Evolutionary conservation across 2,329 filamentous ascomycete species (phyloP).

Genomic region (Calonectria naviculata): DNA sequence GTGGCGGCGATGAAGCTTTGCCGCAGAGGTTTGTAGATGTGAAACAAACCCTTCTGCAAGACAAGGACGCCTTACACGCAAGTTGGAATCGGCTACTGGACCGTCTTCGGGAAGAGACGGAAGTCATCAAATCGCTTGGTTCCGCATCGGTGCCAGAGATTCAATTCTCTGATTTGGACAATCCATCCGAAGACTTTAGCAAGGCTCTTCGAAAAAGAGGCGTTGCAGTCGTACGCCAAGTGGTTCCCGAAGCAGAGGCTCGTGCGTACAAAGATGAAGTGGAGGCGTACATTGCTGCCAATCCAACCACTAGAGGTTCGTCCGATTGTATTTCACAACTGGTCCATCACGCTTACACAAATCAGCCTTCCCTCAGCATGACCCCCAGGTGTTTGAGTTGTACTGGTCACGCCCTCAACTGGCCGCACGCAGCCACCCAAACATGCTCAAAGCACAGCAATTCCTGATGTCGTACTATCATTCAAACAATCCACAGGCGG

Average conservation of each 20-base stretch:
- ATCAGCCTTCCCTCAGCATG: not conserved
- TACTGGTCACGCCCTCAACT: constrained; percentile 14
- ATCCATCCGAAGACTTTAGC: not conserved
- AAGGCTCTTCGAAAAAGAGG: not conserved
- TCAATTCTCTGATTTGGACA: not conserved
- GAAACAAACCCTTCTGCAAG: not conserved
- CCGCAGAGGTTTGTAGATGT: constrained; percentile 1
- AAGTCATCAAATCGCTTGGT: constrained; percentile 1
- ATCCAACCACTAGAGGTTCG: constrained; percentile 4
- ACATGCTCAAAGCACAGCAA: constrained; percentile 20
- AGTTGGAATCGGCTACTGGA: constrained; percentile 7
- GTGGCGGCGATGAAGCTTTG: not conserved
- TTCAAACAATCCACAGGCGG: not conserved
- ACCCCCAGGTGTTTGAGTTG: constrained; percentile 6
- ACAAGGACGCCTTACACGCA: not conserved
- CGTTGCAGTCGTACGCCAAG: constrained; percentile 3
- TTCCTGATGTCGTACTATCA: constrained; percentile 23
- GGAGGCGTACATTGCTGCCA: constrained; percentile 8
- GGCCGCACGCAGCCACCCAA: constrained; percentile 15
- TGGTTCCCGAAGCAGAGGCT: constrained; percentile 3
- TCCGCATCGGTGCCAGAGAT: not conserved
- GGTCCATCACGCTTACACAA: not conserved
- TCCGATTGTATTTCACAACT: not conserved
- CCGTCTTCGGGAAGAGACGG: not conserved
- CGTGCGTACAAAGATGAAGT: constrained; percentile 6